Base-by-base conservation (phyloP, 73 alveolate genomes). In the Tetrahymena borealis region DNA sequence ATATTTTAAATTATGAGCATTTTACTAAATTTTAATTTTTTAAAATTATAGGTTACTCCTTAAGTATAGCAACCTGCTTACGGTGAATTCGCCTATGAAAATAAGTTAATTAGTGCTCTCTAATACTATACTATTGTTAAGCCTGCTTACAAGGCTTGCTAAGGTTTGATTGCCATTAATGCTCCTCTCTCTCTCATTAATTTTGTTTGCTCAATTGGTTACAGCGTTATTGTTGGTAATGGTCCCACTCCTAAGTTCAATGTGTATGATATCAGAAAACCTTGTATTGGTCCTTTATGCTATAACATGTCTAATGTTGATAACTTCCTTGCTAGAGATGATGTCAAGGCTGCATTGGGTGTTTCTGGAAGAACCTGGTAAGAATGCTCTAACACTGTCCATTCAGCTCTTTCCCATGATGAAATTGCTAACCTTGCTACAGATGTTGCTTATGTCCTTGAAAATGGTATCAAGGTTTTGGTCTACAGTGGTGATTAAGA, bases 401-500 rank as follows among this genome's bases (percentile, higher is more conserved):
- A 95, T 90, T 79, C 94, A 36, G 60, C 39, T 91, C 41, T 95
- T 93, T 93, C 91, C 1, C 96, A 96, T 16, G 97, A 95, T 92
- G 94, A 96, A 96, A 79, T 93, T 78, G 90, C 92, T 38, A 91
- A 95, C 79, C 94, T 95, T 13, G 96, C 97, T 39, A 91, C 96
- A 15, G 90, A 95, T 91, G 96, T 95, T 7, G 91, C 91, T 3
- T 79, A 16, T 40, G 94, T 94, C 9, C 92, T 93, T 6, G 91
- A 93, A 78, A 91, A 39, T 12, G 96, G 94, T 18, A 78, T 93
- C 36, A 78, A 91, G 40, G 93, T 95, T 40, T 95, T 95, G 4
- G 97, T 95, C 91, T 95, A 95, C 94, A 79, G 94, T 7, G 97
- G 97, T 18, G 97, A 95, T 42, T 91, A 94, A 90, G 97, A 95